A percentile compares a stretch with the other conserved stretches of the same genome.
These are phyloP conservation scores for Talaromyces sp. DNA, from an alignment of 2,329 filamentous ascomycete genomes.

Conservation along the genomic window DNA sequence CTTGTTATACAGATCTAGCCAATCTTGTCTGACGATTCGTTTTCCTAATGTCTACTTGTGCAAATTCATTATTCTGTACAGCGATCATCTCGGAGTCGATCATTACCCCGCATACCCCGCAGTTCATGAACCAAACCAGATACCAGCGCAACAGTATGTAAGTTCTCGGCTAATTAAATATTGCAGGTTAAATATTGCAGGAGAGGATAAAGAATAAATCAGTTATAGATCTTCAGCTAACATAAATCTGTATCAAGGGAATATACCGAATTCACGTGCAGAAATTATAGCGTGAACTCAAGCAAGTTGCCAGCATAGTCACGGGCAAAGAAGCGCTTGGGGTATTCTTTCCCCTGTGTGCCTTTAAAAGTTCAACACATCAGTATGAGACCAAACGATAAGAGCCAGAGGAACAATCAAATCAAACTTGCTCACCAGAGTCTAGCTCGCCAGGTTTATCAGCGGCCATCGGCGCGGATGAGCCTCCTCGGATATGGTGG, in stretches of 20 bases:
- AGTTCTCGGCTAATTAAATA: too few relatives aligned
- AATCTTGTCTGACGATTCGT: neutral
- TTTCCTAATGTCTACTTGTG: neutral
- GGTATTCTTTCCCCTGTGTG: slow-evolving; percentile 61
- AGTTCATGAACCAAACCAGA: neutral
- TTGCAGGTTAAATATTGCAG: too few relatives aligned
- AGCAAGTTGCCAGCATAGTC: slow-evolving; percentile 60
- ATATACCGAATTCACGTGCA: neutral
- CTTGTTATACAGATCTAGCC: too few relatives aligned
- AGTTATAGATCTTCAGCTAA: neutral
- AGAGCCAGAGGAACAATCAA: neutral
- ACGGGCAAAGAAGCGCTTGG: slow-evolving; percentile 63
- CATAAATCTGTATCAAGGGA: neutral
- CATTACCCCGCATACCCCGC: neutral
- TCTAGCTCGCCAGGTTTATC: slow-evolving; percentile 58
- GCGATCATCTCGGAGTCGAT: too few relatives aligned
- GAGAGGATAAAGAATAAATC: too few relatives aligned
- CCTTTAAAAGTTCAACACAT: slow-evolving; percentile 35
- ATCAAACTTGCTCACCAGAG: slow-evolving; percentile 39
- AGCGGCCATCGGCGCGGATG: slow-evolving; percentile 55
- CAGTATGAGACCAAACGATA: neutral
- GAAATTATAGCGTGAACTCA: slow-evolving; percentile 53
- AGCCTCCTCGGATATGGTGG: slow-evolving; percentile 53
- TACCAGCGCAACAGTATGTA: too few relatives aligned
- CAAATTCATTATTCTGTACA: too few relatives aligned